These are phyloP conservation scores for Porodaedalea pini DNA, from an alignment of 1,284 basidiomycete genomes.

Conservation along the genomic window DNA sequence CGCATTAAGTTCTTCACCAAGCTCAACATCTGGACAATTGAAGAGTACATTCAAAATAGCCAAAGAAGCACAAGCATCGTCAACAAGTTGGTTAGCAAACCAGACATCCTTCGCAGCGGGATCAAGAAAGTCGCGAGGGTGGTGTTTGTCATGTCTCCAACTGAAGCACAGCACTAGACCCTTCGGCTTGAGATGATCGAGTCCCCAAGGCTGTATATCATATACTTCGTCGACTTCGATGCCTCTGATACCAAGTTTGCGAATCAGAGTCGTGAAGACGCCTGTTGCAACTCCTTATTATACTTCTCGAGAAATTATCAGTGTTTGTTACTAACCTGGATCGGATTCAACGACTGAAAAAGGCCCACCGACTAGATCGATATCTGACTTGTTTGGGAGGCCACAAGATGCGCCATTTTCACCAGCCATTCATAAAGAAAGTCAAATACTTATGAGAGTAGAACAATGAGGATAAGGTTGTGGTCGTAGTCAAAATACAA, in stretches of 20 bases:
- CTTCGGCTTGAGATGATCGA: slow-evolving; percentile 50
- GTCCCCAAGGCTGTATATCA: slow-evolving; percentile 58
- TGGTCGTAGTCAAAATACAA: no score
- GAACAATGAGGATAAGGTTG: background rate
- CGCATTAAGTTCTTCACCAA: slow-evolving; percentile 42
- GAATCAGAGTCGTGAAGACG: slow-evolving; percentile 55
- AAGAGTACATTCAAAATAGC: slow-evolving; percentile 57
- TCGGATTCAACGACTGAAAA: slow-evolving; percentile 63
- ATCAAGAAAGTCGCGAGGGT: slow-evolving; percentile 47
- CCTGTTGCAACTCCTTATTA: slow-evolving; percentile 31
- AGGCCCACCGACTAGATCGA: slow-evolving; percentile 51
- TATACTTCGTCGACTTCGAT: slow-evolving; percentile 57
- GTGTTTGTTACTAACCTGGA: slow-evolving; percentile 38
- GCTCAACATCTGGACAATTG: slow-evolving; percentile 48
- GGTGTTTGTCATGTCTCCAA: slow-evolving; percentile 46
- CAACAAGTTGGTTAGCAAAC: slow-evolving; percentile 65
- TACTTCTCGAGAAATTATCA: background rate
- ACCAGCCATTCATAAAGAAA: background rate
- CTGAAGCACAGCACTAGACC: slow-evolving; percentile 61
- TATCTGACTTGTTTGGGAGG: background rate
- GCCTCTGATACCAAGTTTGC: slow-evolving; percentile 46
- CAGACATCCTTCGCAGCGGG: slow-evolving; percentile 52
- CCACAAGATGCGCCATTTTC: background rate
- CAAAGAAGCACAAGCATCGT: slow-evolving; percentile 60
- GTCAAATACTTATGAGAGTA: background rate